Conservation (phyloP, 2,329 filamentous ascomycete genomes). For the Sclerotinia borealis region DNA sequence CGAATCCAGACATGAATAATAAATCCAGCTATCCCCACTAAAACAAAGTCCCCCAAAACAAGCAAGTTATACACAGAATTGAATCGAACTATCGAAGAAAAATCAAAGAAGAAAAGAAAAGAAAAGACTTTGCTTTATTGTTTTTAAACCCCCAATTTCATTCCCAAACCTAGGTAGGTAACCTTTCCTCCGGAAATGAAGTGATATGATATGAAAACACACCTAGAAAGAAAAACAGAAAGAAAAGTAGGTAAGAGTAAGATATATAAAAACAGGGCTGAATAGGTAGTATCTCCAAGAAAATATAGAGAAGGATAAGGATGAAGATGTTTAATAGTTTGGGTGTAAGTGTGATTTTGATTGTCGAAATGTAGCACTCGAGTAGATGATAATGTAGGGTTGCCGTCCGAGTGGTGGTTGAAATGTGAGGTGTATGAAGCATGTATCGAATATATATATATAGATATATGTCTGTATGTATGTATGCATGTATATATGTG, state of each 20-base stretch:
- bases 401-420: not conserved
- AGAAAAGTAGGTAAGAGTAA: not conserved
- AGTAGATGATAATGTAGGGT: not conserved
- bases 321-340: not conserved
- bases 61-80: not conserved
- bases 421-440: not conserved
- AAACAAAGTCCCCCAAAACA: not conserved
- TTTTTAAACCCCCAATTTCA: not conserved
- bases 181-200: not conserved
- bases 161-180: not conserved
- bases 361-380: not conserved
- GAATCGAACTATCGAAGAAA: not conserved
- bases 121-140: not conserved
- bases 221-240: not conserved
- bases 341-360: too few relatives aligned
- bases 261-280: conserved; percentile 4
- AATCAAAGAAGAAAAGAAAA: not conserved
- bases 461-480: not conserved
- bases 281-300: conserved; percentile 8
- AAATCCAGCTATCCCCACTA: not conserved
- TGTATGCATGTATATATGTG: not conserved
- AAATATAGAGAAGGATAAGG: conserved; percentile 1
- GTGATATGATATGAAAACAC: not conserved
- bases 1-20: too few relatives aligned
- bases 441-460: not conserved